Conservation (phyloP, 1,284 basidiomycete genomes). For the Calocybe gambosa region DNA sequence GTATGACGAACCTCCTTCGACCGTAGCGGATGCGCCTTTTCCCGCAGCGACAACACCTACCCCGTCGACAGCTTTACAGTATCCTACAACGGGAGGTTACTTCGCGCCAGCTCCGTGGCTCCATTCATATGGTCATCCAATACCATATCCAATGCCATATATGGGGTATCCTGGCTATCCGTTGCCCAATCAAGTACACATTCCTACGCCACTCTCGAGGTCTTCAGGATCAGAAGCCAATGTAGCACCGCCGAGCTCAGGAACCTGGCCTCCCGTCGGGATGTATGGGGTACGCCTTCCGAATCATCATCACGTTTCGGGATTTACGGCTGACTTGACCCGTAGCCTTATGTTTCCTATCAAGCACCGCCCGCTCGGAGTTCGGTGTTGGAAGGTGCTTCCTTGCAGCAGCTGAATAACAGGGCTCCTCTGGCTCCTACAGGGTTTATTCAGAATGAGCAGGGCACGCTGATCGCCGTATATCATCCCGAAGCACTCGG, state of each 20-base stretch:
- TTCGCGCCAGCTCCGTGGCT: conserved; percentile 50
- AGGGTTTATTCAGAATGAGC: conserved; percentile 67
- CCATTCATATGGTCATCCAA: conserved; percentile 42
- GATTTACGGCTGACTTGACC: conserved; percentile 12
- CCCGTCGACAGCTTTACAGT: conserved; percentile 29
- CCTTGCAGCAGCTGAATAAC: conserved; percentile 21
- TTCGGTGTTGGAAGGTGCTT: conserved; percentile 23
- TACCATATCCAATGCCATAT: conserved; percentile 48
- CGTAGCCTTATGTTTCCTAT: conserved; percentile 43
- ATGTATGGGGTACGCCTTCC: conserved; percentile 41
- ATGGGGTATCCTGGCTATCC: conserved; percentile 43
- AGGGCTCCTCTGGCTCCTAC: conserved; percentile 60
- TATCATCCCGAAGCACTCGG: conserved; percentile 65
- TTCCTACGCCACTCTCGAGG: conserved; percentile 24
- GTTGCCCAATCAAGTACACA: conserved; percentile 24
- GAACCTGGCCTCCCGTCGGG: conserved; percentile 30
- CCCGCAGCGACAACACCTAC: conserved; percentile 27
- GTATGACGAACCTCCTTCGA: conserved; percentile 32
- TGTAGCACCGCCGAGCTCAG: conserved; percentile 21
- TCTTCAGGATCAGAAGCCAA: conserved; percentile 33
- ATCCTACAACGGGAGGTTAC: conserved; percentile 37
- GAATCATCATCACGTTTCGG: not conserved
- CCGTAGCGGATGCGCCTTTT: conserved; percentile 22
- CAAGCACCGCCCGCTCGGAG: conserved; percentile 30
- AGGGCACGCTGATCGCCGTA: conserved; percentile 61